phyloP scores from a whole-genome alignment of 805 yeast species.

The Saccharomyces paradoxus region DNA sequence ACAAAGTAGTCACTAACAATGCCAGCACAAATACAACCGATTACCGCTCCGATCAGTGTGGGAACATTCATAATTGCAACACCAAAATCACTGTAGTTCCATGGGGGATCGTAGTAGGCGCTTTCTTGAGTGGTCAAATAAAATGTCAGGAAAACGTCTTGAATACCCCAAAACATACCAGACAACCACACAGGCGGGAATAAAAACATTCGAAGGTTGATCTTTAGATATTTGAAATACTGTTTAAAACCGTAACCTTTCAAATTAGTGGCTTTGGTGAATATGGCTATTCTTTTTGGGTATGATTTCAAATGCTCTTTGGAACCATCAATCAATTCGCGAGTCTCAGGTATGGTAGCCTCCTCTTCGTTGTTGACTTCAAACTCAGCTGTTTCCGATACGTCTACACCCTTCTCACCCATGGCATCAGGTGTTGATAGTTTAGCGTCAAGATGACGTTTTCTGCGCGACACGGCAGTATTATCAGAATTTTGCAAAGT shows the following conservation, averaged over 20 bases:
- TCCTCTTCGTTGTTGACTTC: constrained; percentile 1
- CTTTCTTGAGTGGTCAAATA: constrained; percentile 69
- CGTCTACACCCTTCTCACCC: background rate
- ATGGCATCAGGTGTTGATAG: background rate
- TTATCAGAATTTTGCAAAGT: background rate
- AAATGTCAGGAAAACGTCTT: constrained; percentile 67
- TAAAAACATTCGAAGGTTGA: constrained; percentile 47
- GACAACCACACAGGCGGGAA: constrained; percentile 60
- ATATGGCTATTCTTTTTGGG: constrained; percentile 38
- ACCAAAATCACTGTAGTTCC: constrained; percentile 53
- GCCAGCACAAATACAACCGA: constrained; percentile 64
- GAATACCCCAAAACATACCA: constrained; percentile 74
- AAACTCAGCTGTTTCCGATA: background rate
- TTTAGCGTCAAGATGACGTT: background rate
- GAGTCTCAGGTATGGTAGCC: constrained; percentile 6
- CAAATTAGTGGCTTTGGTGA: constrained; percentile 52
- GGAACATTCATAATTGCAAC: constrained; percentile 75
- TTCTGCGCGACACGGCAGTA: background rate
- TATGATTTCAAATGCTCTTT: constrained; percentile 37
- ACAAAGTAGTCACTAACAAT: constrained; percentile 51
- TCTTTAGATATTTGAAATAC: constrained; percentile 43
- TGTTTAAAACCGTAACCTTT: constrained; percentile 61
- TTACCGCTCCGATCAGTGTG: constrained; percentile 53
- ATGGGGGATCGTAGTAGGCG: constrained; percentile 56
- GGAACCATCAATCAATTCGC: constrained; percentile 33